Conservation (phyloP, 1,284 basidiomycete genomes). For the Moesziomyces globuligerus region DNA sequence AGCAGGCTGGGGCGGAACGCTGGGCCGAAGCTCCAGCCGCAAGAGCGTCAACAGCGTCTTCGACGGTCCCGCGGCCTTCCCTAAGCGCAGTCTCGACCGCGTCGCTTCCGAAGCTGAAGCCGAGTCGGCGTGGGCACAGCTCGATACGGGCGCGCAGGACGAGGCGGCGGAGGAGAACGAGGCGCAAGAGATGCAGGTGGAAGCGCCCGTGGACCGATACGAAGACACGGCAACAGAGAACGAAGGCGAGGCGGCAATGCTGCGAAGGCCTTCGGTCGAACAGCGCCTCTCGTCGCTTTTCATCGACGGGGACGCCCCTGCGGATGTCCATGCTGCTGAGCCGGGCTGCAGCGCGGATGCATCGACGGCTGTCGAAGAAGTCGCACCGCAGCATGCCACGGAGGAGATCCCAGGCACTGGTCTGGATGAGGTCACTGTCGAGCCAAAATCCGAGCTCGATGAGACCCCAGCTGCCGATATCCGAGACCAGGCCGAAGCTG, state of each 20-base stretch:
- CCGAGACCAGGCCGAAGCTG: too few relatives aligned
- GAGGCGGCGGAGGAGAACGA: neutral
- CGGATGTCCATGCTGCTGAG: neutral
- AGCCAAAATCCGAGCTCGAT: neutral
- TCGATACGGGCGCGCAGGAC: conserved; percentile 8
- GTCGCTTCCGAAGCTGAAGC: conserved; percentile 35
- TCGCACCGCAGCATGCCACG: too few relatives aligned
- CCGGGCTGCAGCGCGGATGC: neutral
- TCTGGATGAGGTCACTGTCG: too few relatives aligned
- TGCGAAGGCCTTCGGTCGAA: conserved; percentile 15
- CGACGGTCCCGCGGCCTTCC: conserved; percentile 3
- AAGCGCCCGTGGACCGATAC: conserved; percentile 10
- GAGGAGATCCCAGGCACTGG: too few relatives aligned
- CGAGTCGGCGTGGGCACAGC: conserved; percentile 14
- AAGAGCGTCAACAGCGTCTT: conserved; percentile 24
- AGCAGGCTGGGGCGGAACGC: conserved; percentile 49
- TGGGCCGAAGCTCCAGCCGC: conserved; percentile 29
- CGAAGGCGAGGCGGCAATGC: conserved; percentile 2
- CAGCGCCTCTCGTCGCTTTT: conserved; percentile 30
- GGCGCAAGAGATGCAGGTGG: conserved; percentile 10
- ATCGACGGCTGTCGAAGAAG: too few relatives aligned
- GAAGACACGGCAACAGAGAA: conserved; percentile 1
- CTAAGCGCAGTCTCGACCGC: conserved; percentile 20
- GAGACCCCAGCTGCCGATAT: conserved; percentile 1
- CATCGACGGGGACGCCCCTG: neutral